These are phyloP conservation scores for Umbilicus rupestris DNA, from an alignment of 164 flowering plant genomes.

Conservation along the genomic window DNA sequence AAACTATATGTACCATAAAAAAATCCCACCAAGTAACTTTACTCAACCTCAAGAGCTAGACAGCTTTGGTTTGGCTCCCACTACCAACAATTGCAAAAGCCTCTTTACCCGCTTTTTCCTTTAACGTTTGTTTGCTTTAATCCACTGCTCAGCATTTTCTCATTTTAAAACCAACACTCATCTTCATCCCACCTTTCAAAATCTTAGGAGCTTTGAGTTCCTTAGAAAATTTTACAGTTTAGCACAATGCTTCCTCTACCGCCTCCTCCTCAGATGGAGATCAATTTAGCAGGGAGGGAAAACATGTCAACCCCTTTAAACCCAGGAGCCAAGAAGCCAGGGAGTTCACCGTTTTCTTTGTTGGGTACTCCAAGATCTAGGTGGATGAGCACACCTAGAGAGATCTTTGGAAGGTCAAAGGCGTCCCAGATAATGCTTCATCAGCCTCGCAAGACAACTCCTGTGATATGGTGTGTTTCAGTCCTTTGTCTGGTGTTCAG, in stretches of 20 bases:
- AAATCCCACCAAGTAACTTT: conserved; percentile 7
- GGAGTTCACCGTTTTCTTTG: neutral
- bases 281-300: conserved; percentile 12
- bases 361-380: conserved; percentile 12
- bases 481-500: conserved; percentile 52
- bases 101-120: conserved; percentile 1
- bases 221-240: neutral
- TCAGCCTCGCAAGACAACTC: conserved; percentile 51
- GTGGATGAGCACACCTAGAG: neutral
- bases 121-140: neutral
- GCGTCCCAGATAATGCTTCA: conserved; percentile 22
- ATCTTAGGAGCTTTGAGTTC: neutral
- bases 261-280: conserved; percentile 13
- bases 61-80: conserved; percentile 7
- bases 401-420: conserved; percentile 11
- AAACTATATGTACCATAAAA: neutral
- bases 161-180: neutral
- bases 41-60: conserved; percentile 4
- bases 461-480: conserved; percentile 48
- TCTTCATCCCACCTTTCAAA: conserved; percentile 2
- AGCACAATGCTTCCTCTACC: conserved; percentile 25
- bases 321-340: conserved; percentile 13
- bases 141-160: conserved; percentile 3
- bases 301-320: conserved; percentile 19
- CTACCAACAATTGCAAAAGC: conserved; percentile 6